Base-by-base conservation (phyloP, 2,329 filamentous ascomycete species). In the Cladosporium sphaerospermum region DNA sequence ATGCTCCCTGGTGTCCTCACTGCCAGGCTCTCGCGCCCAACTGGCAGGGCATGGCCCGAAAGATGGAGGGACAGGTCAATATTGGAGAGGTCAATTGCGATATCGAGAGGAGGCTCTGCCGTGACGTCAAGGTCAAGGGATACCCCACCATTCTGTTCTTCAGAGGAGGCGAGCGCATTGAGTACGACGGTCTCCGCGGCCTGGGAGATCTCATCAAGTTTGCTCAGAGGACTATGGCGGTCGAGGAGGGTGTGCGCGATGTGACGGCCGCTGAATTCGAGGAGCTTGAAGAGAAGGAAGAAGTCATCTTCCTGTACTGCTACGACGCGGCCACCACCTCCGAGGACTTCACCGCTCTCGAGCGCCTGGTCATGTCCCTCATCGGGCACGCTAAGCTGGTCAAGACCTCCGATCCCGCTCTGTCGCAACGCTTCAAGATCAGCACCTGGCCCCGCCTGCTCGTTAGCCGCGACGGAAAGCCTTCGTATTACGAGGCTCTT, bases 31-130 rank as follows among this genome's bases (percentile, higher is more conserved):
- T 99, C 79, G 89, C 87, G 34, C 88, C 93, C 2, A 90, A 84
- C 59, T 99, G 93, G 93, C 77, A 83, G 57, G 87, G 92, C 64
- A 82, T 99, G 71, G 88, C 88, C 42, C 90, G 91, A 67, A 89
- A 92, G 65, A 93, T 96, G 88, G 83, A 90, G 70, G 88, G 86
- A 41, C 84, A 82, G 59, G 81, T 99, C 55, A 96, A 97, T 66
- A 78, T 99, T 64, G 93, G 92, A 55, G 91, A 97, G 69, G 92
- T 99, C 59, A 95, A 99, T 72, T 99, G 93, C 67, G 92, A 97
- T 47, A 78, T 78, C 34, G 88, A 97, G 66, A 80, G 83, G 51
- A 80, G 86, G 42, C 80, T 99, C n/a, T 99, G 93, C 78, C 96
- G 95, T 70, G 90, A 97, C 61, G 88, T 89, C 43, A 80, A 80